These are phyloP conservation scores for Apophysomyces variabilis DNA, from an alignment of 371 early-diverging fungal genomes.

Conservation along the genomic window DNA sequence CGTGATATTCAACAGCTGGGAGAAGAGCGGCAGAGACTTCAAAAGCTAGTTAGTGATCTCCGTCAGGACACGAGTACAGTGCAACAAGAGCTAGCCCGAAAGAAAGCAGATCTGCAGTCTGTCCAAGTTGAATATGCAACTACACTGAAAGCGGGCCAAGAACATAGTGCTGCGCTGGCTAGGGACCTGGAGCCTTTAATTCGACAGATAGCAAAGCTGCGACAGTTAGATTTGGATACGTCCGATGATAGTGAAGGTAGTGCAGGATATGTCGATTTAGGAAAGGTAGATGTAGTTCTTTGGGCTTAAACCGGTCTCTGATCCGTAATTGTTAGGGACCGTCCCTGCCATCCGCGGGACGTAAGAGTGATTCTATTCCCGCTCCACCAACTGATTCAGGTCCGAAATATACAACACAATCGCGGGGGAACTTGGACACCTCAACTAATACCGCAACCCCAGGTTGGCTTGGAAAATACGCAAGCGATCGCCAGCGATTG, in stretches of 20 bases:
- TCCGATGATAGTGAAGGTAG: conserved; percentile 12
- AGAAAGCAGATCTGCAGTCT: conserved; percentile 29
- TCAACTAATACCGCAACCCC: neutral
- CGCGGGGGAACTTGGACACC: neutral
- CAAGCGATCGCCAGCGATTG: conserved; percentile 8
- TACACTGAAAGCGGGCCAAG: conserved; percentile 20
- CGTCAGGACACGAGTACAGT: conserved; percentile 22
- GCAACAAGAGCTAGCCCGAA: conserved; percentile 29
- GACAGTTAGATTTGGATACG: conserved; percentile 22
- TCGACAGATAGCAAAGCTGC: conserved; percentile 34
- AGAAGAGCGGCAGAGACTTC: conserved; percentile 19
- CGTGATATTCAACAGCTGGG: conserved; percentile 29
- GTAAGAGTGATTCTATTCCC: neutral
- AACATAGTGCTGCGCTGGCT: conserved; percentile 23
- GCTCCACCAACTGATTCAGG: neutral
- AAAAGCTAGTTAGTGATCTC: neutral
- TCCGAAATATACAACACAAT: too few relatives aligned
- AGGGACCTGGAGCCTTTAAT: conserved; percentile 45
- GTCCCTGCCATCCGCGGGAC: neutral
- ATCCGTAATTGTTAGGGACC: neutral
- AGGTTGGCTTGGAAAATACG: neutral
- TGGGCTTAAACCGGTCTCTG: neutral
- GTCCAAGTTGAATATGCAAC: conserved; percentile 34
- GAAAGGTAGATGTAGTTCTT: neutral
- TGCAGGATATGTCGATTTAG: conserved; percentile 3